Base-by-base conservation (phyloP, 495 filamentous ascomycete genomes). In the Lophiotrema nucula region DNA sequence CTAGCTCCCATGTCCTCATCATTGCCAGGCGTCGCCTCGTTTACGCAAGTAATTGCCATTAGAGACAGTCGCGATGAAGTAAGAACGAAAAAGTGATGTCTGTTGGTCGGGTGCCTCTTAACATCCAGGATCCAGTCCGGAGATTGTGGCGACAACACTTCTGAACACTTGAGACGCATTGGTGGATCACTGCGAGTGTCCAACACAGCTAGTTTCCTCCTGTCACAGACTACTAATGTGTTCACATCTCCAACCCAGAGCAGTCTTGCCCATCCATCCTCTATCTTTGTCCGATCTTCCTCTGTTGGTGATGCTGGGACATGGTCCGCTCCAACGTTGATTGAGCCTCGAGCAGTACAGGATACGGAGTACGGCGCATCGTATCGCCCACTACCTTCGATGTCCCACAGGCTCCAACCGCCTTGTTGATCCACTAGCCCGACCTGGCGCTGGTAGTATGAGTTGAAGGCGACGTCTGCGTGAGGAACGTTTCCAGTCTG, bases 391-490 rank as follows among this genome's bases (percentile, higher is more conserved):
- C 69, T 61, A 19, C 77, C 75, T 31, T 73, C 72, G 31, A 95
- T 70, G 53, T 90, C 80, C 85, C 86, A 95, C 3, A 95, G 68
- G 62, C 74, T 84, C 92, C 92, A 96, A 27, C 76, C 74, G 0
- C 90, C 91, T 41, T 70, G 65, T 37, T 81, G 78, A 66, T 95
- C 90, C 21, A 95, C 76, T 21, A 93, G 78, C 10, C 77, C 88
- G 45, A 96, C 72, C 67, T 88, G 86, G 12, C 77, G 77, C 56
- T 79, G 73, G 62, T 83, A 80, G 75, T 81, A 85, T n/a, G 88
- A 87, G 61, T 88, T 91, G 67, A 95, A 95, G 10, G 84, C 70
- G 6, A 91, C 79, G 71, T 93, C 88, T 0, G 83, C 81, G 68
- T 92, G 88, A 6, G 74, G 62, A 26, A 64, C 69, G 0, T 81